These are phyloP conservation scores for Rutstroemia sp. DNA, from an alignment of 2,329 filamentous ascomycete species.

Conservation along the genomic window DNA sequence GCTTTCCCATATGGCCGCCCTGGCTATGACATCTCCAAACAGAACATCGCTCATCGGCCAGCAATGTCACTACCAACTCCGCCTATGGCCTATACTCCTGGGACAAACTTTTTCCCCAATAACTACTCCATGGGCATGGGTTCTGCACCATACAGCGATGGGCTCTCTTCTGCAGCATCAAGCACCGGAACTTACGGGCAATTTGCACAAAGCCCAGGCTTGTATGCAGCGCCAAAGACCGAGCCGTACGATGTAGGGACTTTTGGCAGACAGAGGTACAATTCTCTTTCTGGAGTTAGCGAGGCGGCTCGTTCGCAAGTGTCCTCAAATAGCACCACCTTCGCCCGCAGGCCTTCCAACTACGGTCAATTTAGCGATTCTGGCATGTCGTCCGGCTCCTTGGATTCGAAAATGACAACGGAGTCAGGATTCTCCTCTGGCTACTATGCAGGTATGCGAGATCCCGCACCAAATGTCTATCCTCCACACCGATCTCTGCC, in stretches of 20 bases:
- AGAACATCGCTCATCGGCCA: slow-evolving; percentile 19
- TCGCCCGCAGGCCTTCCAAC: slow-evolving; percentile 18
- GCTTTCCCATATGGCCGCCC: slow-evolving; percentile 18
- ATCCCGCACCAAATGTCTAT: slow-evolving; percentile 2
- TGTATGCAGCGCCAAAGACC: slow-evolving; percentile 21
- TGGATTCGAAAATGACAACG: slow-evolving; percentile 22
- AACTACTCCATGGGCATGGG: slow-evolving; percentile 17
- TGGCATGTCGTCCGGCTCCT: slow-evolving; percentile 18
- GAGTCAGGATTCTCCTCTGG: slow-evolving; percentile 25
- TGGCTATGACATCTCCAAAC: slow-evolving; percentile 26
- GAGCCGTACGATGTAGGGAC: slow-evolving; percentile 20
- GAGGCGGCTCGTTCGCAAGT: no score
- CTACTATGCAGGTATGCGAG: slow-evolving; percentile 17
- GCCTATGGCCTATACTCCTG: slow-evolving; percentile 16
- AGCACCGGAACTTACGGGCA: slow-evolving; percentile 15
- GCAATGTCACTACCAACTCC: slow-evolving; percentile 26
- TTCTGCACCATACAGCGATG: slow-evolving; percentile 16
- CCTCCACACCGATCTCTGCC: background rate
- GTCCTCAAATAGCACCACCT: slow-evolving; percentile 4
- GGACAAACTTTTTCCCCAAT: slow-evolving; percentile 13
- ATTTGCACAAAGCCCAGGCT: slow-evolving; percentile 16
- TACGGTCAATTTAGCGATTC: slow-evolving; percentile 19
- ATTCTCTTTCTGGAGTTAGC: slow-evolving; percentile 15
- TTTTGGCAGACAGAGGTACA: slow-evolving; percentile 20
- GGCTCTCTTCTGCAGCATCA: slow-evolving; percentile 11